Evolutionary conservation across 2,329 filamentous ascomycete genomes (phyloP).

Genomic region (Botrytis medusae): DNA sequence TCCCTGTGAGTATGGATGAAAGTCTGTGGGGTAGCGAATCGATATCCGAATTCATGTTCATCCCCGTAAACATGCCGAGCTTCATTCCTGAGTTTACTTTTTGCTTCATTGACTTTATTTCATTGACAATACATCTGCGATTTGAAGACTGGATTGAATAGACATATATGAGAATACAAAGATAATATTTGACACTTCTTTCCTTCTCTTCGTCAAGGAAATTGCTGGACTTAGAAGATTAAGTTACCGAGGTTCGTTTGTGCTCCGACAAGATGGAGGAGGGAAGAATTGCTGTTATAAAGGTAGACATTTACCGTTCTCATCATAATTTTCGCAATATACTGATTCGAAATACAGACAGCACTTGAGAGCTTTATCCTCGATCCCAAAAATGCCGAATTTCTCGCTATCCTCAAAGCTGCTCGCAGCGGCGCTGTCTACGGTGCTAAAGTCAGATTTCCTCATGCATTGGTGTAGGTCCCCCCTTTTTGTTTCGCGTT

Average conservation of each 20-base stretch:
- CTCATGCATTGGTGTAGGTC: conserved; percentile 87
- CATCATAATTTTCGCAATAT: not conserved
- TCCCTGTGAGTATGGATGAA: not conserved
- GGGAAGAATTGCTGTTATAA: conserved; percentile 31
- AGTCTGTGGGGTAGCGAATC: conserved; percentile 27
- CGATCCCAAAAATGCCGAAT: conserved; percentile 80
- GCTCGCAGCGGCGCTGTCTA: conserved; percentile 97
- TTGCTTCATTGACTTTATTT: conserved; percentile 1
- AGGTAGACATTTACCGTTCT: conserved; percentile 27
- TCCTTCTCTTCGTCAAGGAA: not conserved
- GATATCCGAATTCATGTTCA: conserved; percentile 24
- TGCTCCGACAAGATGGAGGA: conserved; percentile 33
- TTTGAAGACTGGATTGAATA: not conserved
- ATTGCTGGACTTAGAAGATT: conserved; percentile 20
- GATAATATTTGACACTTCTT: not conserved
- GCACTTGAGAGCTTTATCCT: conserved; percentile 73
- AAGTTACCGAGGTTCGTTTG: conserved; percentile 35
- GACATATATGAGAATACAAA: not conserved
- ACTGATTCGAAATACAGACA: conserved; percentile 30
- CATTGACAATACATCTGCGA: conserved; percentile 12
- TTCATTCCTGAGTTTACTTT: conserved; percentile 26
- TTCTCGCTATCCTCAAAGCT: conserved; percentile 84
- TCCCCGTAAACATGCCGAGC: conserved; percentile 18
- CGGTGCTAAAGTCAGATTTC: conserved; percentile 95
- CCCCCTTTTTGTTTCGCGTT: not conserved